phyloP scores from a whole-genome alignment of 2,329 filamentous ascomycete species.

The Monosporascus sp. region DNA sequence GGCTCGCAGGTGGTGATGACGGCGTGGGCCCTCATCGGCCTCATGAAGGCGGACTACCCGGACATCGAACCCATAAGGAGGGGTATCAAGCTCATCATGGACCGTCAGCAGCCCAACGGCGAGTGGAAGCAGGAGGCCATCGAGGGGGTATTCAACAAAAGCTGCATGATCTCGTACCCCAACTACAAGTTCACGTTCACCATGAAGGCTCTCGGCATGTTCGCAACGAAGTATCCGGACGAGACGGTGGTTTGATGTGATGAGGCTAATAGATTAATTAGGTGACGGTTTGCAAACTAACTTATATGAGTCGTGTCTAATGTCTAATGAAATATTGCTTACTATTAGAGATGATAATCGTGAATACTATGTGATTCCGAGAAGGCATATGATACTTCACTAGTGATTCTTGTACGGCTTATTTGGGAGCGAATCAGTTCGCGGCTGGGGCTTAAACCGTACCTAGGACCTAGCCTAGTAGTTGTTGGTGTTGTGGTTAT shows the following conservation, averaged over 20 bases:
- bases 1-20: constrained; percentile 91
- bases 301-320: neutral
- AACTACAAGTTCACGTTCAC: constrained; percentile 99
- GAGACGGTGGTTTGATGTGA: constrained; percentile 41
- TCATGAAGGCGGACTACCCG: constrained; percentile 80
- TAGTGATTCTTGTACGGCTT: too few relatives aligned
- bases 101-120: constrained; percentile 78
- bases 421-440: too few relatives aligned
- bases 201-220: constrained; percentile 91
- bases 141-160: constrained; percentile 98
- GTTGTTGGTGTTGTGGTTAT: too few relatives aligned
- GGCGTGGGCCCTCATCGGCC: constrained; percentile 77
- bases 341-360: too few relatives aligned
- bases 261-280: neutral
- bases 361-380: too few relatives aligned
- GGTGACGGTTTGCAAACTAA: neutral
- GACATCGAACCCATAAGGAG: constrained; percentile 65
- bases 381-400: too few relatives aligned
- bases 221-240: constrained; percentile 66
- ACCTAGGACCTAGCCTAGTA: too few relatives aligned
- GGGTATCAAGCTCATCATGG: constrained; percentile 77
- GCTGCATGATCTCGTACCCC: constrained; percentile 97
- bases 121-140: constrained; percentile 96
- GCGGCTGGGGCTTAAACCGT: too few relatives aligned
- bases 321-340: too few relatives aligned